phyloP scores from a whole-genome alignment of 1,284 basidiomycete genomes.

The Kalmanozyma brasiliensis region DNA sequence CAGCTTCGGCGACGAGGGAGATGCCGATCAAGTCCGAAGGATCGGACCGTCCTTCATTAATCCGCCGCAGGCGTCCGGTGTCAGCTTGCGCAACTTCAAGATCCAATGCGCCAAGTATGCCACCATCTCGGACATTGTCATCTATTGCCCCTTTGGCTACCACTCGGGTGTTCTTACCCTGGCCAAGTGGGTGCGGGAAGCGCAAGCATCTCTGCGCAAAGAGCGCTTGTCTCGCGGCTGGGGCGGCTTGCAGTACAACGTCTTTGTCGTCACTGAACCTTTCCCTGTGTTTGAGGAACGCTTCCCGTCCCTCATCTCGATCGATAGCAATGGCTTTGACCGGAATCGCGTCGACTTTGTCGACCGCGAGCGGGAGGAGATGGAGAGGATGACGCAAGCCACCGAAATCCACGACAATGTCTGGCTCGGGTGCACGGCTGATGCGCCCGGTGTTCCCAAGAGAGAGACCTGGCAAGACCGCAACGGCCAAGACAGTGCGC shows the following conservation, averaged over 20 bases:
- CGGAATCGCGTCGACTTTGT: slow-evolving; percentile 71
- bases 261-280: slow-evolving; percentile 80
- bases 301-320: slow-evolving; percentile 71
- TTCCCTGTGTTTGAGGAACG: slow-evolving; percentile 72
- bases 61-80: slow-evolving; percentile 51
- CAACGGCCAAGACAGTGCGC: slow-evolving; percentile 32
- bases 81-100: slow-evolving; percentile 63
- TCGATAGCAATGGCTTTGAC: slow-evolving; percentile 70
- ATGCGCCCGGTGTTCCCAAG: slow-evolving; percentile 43
- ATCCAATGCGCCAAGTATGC: slow-evolving; percentile 78
- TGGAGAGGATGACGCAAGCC: slow-evolving; percentile 85
- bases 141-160: slow-evolving; percentile 73
- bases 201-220: slow-evolving; percentile 54
- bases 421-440: slow-evolving; percentile 68
- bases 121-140: slow-evolving; percentile 85
- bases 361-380: slow-evolving; percentile 82
- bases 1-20: slow-evolving; percentile 21
- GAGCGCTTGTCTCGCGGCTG: slow-evolving; percentile 73
- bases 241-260: slow-evolving; percentile 79
- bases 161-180: slow-evolving; percentile 53
- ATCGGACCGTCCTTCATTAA: slow-evolving; percentile 38
- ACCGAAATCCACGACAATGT: slow-evolving; percentile 78
- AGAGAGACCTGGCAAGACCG: slow-evolving; percentile 1
- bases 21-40: slow-evolving; percentile 19
- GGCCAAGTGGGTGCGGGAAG: slow-evolving; percentile 58